Conservation (phyloP, 495 filamentous ascomycete genomes). For the Monascus purpureus region DNA sequence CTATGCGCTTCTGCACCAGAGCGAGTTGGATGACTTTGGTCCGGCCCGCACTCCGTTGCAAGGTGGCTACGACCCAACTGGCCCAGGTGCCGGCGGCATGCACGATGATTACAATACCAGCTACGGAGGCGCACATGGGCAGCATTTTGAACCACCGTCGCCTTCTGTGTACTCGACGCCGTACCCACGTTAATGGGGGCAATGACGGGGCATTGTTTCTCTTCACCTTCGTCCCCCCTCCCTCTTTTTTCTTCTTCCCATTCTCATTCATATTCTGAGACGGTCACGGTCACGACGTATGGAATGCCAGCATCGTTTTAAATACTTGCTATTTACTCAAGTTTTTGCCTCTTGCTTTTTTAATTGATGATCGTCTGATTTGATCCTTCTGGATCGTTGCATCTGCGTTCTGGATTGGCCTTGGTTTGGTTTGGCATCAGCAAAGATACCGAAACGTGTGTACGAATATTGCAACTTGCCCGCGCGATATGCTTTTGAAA, state of each 20-base stretch:
- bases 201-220: background rate
- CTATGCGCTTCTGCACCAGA: slow-evolving; percentile 33
- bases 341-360: too few relatives aligned
- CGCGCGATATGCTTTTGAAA: too few relatives aligned
- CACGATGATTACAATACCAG: slow-evolving; percentile 32
- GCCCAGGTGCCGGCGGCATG: slow-evolving; percentile 13
- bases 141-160: slow-evolving; percentile 21
- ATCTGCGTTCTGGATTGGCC: too few relatives aligned
- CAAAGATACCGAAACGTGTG: too few relatives aligned
- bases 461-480: too few relatives aligned
- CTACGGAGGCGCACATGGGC: slow-evolving; percentile 32
- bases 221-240: background rate
- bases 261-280: background rate
- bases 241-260: background rate
- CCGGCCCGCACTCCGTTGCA: slow-evolving; percentile 22
- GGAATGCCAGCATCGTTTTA: background rate
- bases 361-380: too few relatives aligned
- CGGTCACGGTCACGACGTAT: background rate
- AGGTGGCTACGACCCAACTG: slow-evolving; percentile 27
- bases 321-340: too few relatives aligned
- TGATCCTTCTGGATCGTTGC: background rate
- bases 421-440: too few relatives aligned
- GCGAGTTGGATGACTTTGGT: slow-evolving; percentile 28
- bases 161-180: slow-evolving; percentile 11
- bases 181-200: slow-evolving; percentile 2